Evolutionary conservation across 495 filamentous ascomycete species (phyloP).

Genomic region (Amphirosellinia nigrospora): DNA sequence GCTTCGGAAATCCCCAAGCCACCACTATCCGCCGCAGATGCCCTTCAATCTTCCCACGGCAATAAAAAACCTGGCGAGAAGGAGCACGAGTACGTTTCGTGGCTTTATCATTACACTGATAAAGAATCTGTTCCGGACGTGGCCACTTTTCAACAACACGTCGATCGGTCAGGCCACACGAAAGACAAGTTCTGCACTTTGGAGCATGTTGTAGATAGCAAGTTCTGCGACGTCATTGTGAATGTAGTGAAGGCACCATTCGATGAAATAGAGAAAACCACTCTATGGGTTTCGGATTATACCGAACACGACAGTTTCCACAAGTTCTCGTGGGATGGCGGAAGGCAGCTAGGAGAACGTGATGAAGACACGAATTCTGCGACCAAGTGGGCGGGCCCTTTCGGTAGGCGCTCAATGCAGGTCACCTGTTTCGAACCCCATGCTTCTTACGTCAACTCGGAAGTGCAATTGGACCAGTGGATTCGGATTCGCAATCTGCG

Average conservation of each 20-base stretch:
- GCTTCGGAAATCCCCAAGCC: constrained; percentile 48
- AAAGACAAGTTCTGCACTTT: constrained; percentile 68
- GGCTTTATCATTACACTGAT: constrained; percentile 47
- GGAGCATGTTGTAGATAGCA: constrained; percentile 62
- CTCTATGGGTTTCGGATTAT: constrained; percentile 87
- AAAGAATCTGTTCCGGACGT: constrained; percentile 51
- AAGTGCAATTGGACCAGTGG: constrained; percentile 65
- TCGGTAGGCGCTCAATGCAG: constrained; percentile 73
- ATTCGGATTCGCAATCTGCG: constrained; percentile 74
- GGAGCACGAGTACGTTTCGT: constrained; percentile 48
- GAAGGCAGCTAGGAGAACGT: constrained; percentile 42
- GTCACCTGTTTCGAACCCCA: constrained; percentile 77
- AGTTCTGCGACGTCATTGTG: constrained; percentile 75
- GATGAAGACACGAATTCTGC: constrained; percentile 24
- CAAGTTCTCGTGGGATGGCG: constrained; percentile 57
- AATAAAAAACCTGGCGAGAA: constrained; percentile 29
- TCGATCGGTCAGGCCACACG: constrained; percentile 44
- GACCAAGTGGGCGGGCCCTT: constrained; percentile 76
- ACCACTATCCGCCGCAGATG: constrained; percentile 42
- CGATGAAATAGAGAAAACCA: constrained; percentile 52
- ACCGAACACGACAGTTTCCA: constrained; percentile 70
- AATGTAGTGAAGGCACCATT: constrained; percentile 73
- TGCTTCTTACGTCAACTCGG: constrained; percentile 58
- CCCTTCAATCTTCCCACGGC: constrained; percentile 32
- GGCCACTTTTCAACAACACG: constrained; percentile 50